Percentiles rank a stretch among this genome's conserved stretches.
phyloP scores from a whole-genome alignment of 1,284 basidiomycete genomes.

The Microbotryomycetes sp. region DNA sequence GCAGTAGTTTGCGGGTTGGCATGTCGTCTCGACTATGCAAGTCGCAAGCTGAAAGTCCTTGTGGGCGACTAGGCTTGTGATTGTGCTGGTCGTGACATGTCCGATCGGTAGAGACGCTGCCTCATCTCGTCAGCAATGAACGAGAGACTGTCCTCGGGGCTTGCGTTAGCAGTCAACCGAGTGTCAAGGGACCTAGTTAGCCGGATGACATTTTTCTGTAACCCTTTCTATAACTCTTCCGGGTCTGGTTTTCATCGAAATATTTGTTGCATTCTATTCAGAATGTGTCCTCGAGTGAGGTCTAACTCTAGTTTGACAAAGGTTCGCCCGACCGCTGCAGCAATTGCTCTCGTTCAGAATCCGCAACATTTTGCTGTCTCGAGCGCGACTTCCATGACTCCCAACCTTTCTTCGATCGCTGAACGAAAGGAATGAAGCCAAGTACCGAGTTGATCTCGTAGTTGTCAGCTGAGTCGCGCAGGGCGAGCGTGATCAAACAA shows the following conservation, averaged over 20 bases:
- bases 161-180: neutral
- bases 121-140: too few species aligned
- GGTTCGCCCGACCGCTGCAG: neutral
- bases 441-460: neutral
- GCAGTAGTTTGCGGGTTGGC: neutral
- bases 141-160: neutral
- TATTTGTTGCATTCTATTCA: too few species aligned
- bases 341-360: neutral
- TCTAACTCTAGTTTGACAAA: neutral
- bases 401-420: neutral
- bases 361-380: neutral
- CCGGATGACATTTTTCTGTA: neutral
- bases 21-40: neutral
- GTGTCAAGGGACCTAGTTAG: neutral
- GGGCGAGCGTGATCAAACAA: neutral
- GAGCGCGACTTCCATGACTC: neutral
- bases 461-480: slow-evolving; percentile 1
- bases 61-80: neutral
- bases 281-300: neutral
- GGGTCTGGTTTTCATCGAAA: too few species aligned
- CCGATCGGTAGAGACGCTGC: too few species aligned
- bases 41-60: neutral
- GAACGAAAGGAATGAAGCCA: neutral
- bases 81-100: too few species aligned
- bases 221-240: too few species aligned